phyloP scores from a whole-genome alignment of 768 basidiomycete genomes.

The Rubroboletus pulcherrimus region DNA sequence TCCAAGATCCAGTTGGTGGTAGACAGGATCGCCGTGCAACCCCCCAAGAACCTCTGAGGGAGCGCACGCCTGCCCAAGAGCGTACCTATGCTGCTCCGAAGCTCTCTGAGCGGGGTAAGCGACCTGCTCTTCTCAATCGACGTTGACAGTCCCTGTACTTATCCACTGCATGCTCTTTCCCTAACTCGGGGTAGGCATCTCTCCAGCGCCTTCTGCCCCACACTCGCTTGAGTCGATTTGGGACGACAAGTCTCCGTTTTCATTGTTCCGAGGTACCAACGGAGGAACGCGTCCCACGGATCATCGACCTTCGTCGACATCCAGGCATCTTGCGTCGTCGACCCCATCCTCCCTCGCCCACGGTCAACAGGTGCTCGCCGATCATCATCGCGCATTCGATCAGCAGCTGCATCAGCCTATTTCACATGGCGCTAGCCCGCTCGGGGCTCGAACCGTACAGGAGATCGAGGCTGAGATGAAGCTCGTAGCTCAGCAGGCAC shows the following conservation, averaged over 20 bases:
- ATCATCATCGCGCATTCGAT: conserved; percentile 34
- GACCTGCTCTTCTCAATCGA: conserved; percentile 7
- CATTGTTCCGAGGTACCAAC: conserved; percentile 55
- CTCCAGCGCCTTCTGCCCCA: conserved; percentile 31
- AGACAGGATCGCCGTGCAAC: conserved; percentile 18
- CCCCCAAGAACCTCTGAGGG: conserved; percentile 23
- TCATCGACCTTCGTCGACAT: conserved; percentile 26
- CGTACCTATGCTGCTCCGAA: conserved; percentile 13
- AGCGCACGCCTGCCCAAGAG: conserved; percentile 29
- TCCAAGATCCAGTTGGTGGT: conserved; percentile 24
- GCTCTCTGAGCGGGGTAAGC: conserved; percentile 29
- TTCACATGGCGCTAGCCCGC: conserved; percentile 33
- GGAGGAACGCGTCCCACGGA: conserved; percentile 43
- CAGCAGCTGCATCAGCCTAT: conserved; percentile 35
- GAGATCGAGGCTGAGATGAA: conserved; percentile 86
- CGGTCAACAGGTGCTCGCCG: conserved; percentile 30
- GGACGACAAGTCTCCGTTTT: conserved; percentile 78
- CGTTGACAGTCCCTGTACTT: conserved; percentile 1
- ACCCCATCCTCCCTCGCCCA: conserved; percentile 23
- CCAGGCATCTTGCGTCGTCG: conserved; percentile 23
- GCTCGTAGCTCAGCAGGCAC: conserved; percentile 49
- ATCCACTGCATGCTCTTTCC: conserved; percentile 13
- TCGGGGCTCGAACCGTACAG: conserved; percentile 60
- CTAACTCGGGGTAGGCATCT: conserved; percentile 18
- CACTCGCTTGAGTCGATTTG: conserved; percentile 71